These are phyloP conservation scores for Arachnomyces sp. DNA, from an alignment of 2,329 filamentous ascomycete species.

Conservation along the genomic window DNA sequence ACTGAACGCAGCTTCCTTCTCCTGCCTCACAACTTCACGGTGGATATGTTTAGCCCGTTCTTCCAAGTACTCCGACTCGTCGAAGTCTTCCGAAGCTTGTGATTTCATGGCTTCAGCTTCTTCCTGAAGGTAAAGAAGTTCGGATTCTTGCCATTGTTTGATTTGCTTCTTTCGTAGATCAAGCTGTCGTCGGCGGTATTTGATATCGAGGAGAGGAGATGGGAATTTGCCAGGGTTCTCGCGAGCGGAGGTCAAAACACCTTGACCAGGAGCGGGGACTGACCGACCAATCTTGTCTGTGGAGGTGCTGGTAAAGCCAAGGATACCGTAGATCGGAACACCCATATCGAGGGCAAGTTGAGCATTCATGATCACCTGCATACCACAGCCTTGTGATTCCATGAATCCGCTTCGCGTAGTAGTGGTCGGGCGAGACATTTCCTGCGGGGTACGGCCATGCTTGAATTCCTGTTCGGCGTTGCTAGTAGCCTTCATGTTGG, in stretches of 20 bases:
- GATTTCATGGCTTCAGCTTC: conserved; percentile 88
- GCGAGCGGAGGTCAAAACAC: conserved; percentile 90
- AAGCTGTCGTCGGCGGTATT: conserved; percentile 91
- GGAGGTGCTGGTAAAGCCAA: conserved; percentile 89
- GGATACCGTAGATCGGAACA: conserved; percentile 90
- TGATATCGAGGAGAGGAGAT: conserved; percentile 91
- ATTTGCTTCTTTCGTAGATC: conserved; percentile 90
- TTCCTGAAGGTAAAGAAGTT: conserved; percentile 85
- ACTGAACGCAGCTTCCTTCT: conserved; percentile 85
- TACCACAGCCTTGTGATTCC: conserved; percentile 97
- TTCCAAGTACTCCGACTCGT: conserved; percentile 76
- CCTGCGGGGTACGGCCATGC: conserved; percentile 86
- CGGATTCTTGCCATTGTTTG: conserved; percentile 92
- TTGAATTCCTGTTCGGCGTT: conserved; percentile 95
- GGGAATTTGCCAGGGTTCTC: conserved; percentile 88
- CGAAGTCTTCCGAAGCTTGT: conserved; percentile 61
- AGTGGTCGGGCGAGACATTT: conserved; percentile 97
- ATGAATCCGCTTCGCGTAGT: conserved; percentile 98
- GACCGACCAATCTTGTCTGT: conserved; percentile 99
- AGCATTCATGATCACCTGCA: conserved; percentile 97
- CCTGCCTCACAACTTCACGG: conserved; percentile 77
- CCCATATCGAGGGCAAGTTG: conserved; percentile 96
- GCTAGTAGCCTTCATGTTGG: conserved; percentile 99
- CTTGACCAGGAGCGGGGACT: conserved; percentile 90
- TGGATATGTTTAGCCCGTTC: conserved; percentile 83